Conservation (phyloP, 805 yeast genomes). For the Ogataea angusta region DNA sequence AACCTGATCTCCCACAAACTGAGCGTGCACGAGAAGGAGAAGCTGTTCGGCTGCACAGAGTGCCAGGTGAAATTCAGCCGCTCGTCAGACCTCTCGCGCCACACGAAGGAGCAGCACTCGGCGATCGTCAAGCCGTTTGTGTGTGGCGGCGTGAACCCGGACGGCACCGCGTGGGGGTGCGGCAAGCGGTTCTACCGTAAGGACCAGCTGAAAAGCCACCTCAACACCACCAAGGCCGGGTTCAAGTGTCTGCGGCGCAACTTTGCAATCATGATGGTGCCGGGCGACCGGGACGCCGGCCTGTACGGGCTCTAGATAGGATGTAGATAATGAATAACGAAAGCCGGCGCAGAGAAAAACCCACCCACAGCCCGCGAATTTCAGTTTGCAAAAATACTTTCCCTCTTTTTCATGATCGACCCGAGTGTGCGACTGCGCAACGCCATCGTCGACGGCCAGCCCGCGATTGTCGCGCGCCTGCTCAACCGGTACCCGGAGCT, state of each 20-base stretch:
- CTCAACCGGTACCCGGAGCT: slow-evolving; percentile 67
- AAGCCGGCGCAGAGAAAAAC: background rate
- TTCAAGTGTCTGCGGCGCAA: slow-evolving; percentile 16
- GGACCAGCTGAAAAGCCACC: slow-evolving; percentile 26
- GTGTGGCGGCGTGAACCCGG: slow-evolving; percentile 22
- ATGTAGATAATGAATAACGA: background rate
- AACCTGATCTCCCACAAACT: slow-evolving; percentile 27
- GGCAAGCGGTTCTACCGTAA: slow-evolving; percentile 25
- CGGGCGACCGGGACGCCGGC: background rate
- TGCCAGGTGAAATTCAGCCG: slow-evolving; percentile 21
- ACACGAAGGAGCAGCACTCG: slow-evolving; percentile 24
- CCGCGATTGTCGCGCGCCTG: slow-evolving; percentile 60
- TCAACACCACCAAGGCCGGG: slow-evolving; percentile 24
- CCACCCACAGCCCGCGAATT: background rate
- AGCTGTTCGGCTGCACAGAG: slow-evolving; percentile 23
- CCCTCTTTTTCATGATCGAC: slow-evolving; percentile 44
- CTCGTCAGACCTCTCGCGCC: slow-evolving; percentile 24
- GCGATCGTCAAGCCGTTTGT: slow-evolving; percentile 20
- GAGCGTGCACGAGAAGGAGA: slow-evolving; percentile 26
- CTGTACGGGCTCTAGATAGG: background rate
- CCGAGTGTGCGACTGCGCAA: slow-evolving; percentile 64
- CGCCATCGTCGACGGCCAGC: slow-evolving; percentile 62
- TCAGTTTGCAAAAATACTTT: slow-evolving; percentile 6
- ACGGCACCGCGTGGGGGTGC: slow-evolving; percentile 26
- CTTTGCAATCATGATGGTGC: slow-evolving; percentile 3